Evolutionary conservation across 2,329 filamentous ascomycete genomes (phyloP), one percentile per base, ranked within the genome.

Genomic region (Clonostachys solani): DNA sequence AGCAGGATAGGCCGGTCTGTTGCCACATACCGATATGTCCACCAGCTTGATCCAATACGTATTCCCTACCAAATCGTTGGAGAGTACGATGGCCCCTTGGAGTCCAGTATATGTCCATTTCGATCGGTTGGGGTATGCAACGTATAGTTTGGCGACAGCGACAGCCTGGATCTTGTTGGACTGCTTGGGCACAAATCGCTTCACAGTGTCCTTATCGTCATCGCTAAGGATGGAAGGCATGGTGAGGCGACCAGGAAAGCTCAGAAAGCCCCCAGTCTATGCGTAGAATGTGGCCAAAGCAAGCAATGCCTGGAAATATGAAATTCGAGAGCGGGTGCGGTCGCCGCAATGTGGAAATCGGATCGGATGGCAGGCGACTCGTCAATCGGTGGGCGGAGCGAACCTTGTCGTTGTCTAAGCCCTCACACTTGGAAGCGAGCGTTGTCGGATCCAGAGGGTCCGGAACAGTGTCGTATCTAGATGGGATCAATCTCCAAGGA

Each of bases 1-100:
- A 40, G 23, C 9, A 29, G 23, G 23, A 29, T 29, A 29, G 23
- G 23, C 23, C 23, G 23, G 23, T 29, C 23, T 5, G 23, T 29
- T 29, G 34, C 34, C 41, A 49, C 57, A 47, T 77, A 95, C 91
- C 64, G 91, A 96, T 48, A 99, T 84, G 66, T 99, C 94, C 45
- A 99, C 94, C 71, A 99, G 76, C 75, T 99, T 99, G 56, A 99
- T 74, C 90, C 92, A 99, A 69, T 92, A 95, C 1, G 94, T 96
- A 66, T 96, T 87, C 54, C 94, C 94, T 29, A 97, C 91, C 37
- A 95, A 72, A 64, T 99, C 94, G 66, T 97, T 95, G 56, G 90
- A 87, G 53, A 99, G 81, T 46, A 96, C 92, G 35, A 85, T 81
- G 44, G 94, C 94, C 46, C 94, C 94, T 66, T 97, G 94, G 42